Conservation (phyloP, 345 rosid species). For the Eutrema japonicum region DNA sequence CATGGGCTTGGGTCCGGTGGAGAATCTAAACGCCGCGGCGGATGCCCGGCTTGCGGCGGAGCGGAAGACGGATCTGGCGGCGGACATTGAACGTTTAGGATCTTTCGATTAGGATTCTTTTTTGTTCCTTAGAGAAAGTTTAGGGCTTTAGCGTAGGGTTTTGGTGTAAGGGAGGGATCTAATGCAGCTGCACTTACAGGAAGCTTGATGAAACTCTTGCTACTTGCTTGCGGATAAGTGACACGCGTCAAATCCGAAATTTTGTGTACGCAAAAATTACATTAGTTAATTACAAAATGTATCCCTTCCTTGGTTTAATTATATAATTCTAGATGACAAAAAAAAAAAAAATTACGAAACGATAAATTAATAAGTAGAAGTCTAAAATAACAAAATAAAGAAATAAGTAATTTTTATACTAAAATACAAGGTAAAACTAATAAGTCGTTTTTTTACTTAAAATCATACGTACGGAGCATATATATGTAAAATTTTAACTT, state of each 20-base stretch:
- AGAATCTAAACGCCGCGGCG: slow-evolving; percentile 44
- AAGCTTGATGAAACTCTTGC: neutral
- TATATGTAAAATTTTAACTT: too few species aligned
- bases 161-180: slow-evolving; percentile 7
- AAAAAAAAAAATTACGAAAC: too few species aligned
- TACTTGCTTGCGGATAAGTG: neutral
- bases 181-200: slow-evolving; percentile 26
- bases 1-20: slow-evolving; percentile 50
- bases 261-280: neutral
- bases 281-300: too few species aligned
- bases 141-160: slow-evolving; percentile 38
- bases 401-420: too few species aligned
- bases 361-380: too few species aligned
- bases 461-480: too few species aligned
- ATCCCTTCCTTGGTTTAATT: too few species aligned
- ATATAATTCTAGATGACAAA: too few species aligned
- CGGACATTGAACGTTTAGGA: slow-evolving; percentile 55
- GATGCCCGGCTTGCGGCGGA: slow-evolving; percentile 56
- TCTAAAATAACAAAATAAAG: too few species aligned
- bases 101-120: slow-evolving; percentile 1
- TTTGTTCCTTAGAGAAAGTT: neutral
- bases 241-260: slow-evolving; percentile 17
- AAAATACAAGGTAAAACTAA: too few species aligned
- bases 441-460: too few species aligned
- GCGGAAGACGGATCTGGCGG: slow-evolving; percentile 71